phyloP scores from a whole-genome alignment of 1,139 yeast species.

The Pichia sp. region DNA sequence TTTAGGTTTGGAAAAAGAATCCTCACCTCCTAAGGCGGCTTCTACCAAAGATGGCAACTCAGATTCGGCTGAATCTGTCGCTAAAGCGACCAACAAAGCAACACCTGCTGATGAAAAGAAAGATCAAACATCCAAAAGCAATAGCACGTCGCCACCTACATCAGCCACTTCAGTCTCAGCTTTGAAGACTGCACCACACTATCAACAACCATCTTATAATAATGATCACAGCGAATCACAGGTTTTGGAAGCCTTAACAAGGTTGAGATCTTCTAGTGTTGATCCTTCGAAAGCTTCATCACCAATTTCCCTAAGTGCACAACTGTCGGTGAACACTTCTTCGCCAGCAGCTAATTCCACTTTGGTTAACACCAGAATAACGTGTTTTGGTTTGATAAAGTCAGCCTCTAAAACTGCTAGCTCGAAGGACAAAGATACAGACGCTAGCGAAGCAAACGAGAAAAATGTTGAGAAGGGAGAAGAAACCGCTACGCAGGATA shows the following conservation, averaged over 20 bases:
- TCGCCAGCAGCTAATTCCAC: neutral
- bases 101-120: neutral
- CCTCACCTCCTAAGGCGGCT: neutral
- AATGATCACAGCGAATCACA: conserved; percentile 4
- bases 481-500: neutral
- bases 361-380: neutral
- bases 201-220: neutral
- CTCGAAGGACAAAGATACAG: neutral
- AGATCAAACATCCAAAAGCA: neutral
- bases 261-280: conserved; percentile 5
- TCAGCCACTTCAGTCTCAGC: neutral
- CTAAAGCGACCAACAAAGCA: neutral
- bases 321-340: neutral
- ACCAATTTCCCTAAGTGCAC: neutral
- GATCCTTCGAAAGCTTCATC: neutral
- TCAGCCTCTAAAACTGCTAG: conserved; percentile 1
- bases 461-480: neutral
- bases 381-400: conserved; percentile 1
- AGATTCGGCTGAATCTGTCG: neutral
- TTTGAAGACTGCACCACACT: neutral
- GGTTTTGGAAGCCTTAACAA: conserved; percentile 9
- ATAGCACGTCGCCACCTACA: neutral
- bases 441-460: neutral
- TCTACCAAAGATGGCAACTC: neutral
- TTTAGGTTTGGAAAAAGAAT: neutral